Percentiles rank a stretch among this genome's conserved stretches.
Evolutionary conservation across 768 basidiomycete genomes (phyloP).

Genomic region (Leccinum pellstonianum): DNA sequence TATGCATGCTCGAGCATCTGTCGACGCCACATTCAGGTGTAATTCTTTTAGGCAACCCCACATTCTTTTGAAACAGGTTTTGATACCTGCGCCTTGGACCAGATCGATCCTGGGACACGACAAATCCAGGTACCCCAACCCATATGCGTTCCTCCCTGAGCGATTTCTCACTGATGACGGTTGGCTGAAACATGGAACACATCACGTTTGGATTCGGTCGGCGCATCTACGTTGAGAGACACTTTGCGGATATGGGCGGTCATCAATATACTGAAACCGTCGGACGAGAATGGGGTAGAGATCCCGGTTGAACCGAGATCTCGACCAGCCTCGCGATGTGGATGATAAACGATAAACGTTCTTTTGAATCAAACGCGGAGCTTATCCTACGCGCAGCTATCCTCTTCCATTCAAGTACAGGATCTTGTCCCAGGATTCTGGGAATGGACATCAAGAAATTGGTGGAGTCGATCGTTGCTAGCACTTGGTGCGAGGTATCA

Average conservation of each 20-base stretch:
- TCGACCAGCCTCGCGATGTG: neutral
- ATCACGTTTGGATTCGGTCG: constrained; percentile 23
- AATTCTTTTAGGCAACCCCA: constrained; percentile 22
- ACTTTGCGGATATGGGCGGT: constrained; percentile 7
- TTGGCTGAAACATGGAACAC: constrained; percentile 1
- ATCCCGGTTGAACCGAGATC: constrained; percentile 9
- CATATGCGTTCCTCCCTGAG: neutral
- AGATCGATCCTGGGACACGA: neutral
- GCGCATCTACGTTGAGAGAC: constrained; percentile 16
- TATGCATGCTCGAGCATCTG: neutral
- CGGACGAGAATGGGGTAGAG: neutral
- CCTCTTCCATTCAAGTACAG: constrained; percentile 5
- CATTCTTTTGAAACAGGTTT: constrained; percentile 21
- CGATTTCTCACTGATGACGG: neutral
- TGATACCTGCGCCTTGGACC: neutral
- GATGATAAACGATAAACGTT: neutral
- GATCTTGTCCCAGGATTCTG: neutral
- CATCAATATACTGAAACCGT: neutral
- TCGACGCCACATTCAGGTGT: constrained; percentile 8
- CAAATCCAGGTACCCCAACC: neutral
- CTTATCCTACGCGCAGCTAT: neutral
- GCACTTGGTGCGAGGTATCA: neutral
- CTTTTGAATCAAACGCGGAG: neutral
- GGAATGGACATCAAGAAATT: neutral
- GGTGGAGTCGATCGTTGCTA: neutral